Conservation (phyloP, 208 protist species). For the Leishmania tropica region DNA sequence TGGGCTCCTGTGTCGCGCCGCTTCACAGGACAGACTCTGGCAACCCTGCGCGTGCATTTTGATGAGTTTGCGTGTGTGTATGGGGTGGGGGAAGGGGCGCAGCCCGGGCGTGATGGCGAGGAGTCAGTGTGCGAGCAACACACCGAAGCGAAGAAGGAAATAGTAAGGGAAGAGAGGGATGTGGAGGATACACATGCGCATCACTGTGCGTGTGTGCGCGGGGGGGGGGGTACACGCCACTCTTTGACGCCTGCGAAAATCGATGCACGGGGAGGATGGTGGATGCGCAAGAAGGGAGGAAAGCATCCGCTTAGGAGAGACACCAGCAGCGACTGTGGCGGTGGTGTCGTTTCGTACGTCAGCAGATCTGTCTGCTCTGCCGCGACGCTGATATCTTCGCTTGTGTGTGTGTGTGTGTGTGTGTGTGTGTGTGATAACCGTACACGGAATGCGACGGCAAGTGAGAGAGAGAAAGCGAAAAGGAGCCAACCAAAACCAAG, state of each 20-base stretch:
- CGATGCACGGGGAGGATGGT: not conserved
- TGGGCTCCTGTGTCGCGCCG: not conserved
- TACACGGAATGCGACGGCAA: not conserved
- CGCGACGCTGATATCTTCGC: not conserved
- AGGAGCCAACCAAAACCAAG: not conserved
- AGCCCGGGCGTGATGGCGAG: not conserved
- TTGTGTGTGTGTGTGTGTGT: too few species aligned
- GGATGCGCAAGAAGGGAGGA: not conserved
- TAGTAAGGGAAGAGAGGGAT: not conserved
- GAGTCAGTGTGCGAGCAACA: not conserved
- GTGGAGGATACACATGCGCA: not conserved
- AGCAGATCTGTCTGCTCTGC: not conserved
- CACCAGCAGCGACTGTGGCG: not conserved
- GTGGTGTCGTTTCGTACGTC: not conserved
- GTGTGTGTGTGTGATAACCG: not conserved
- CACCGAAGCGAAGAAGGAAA: not conserved
- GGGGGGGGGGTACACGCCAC: not conserved
- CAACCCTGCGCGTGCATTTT: not conserved
- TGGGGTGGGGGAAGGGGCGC: not conserved
- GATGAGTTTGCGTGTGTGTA: not conserved
- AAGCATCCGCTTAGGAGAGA: not conserved
- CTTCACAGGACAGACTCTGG: not conserved
- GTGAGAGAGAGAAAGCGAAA: not conserved
- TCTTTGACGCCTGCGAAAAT: not conserved
- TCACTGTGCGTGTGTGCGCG: not conserved